A percentile compares a stretch with the other conserved stretches of the same genome.
These are phyloP conservation scores for Apiospora arundinis DNA, from an alignment of 2,329 filamentous ascomycete genomes.

Conservation along the genomic window DNA sequence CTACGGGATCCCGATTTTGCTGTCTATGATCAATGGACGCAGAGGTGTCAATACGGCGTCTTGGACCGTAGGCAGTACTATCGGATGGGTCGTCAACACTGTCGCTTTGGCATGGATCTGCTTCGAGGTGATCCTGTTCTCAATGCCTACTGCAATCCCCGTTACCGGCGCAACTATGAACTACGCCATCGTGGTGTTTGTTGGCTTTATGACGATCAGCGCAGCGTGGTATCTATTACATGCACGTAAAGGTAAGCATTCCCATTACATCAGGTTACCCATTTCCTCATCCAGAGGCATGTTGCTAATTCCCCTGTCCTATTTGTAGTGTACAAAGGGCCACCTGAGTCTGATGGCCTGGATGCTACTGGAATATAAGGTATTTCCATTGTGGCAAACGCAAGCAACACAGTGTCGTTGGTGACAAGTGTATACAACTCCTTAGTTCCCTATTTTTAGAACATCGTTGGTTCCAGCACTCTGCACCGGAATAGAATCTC, in stretches of 20 bases:
- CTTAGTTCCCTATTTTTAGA: not conserved
- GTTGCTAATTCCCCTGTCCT: not conserved
- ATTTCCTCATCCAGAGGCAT: not conserved
- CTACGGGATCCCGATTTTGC: slow-evolving; percentile 61
- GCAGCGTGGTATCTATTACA: slow-evolving; percentile 57
- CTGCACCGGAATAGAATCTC: not conserved
- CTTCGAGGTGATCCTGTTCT: slow-evolving; percentile 61
- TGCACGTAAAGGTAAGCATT: slow-evolving; percentile 54
- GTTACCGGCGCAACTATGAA: slow-evolving; percentile 44
- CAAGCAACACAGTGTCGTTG: no score
- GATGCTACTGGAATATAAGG: slow-evolving; percentile 29
- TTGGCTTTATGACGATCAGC: slow-evolving; percentile 42
- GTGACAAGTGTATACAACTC: not conserved
- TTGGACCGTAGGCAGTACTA: slow-evolving; percentile 52
- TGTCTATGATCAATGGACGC: slow-evolving; percentile 54
- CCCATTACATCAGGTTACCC: not conserved
- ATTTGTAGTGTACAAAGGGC: slow-evolving; percentile 37
- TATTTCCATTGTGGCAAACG: no score
- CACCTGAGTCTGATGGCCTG: slow-evolving; percentile 40
- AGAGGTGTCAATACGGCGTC: slow-evolving; percentile 53
- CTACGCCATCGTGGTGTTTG: slow-evolving; percentile 64
- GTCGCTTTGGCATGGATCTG: slow-evolving; percentile 56
- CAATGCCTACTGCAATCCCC: slow-evolving; percentile 41
- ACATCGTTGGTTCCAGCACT: not conserved
- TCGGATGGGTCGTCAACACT: slow-evolving; percentile 52